Percentiles rank a stretch among this genome's conserved stretches.
phyloP scores from a whole-genome alignment of 768 basidiomycete species.

The Kwoniella sp. region DNA sequence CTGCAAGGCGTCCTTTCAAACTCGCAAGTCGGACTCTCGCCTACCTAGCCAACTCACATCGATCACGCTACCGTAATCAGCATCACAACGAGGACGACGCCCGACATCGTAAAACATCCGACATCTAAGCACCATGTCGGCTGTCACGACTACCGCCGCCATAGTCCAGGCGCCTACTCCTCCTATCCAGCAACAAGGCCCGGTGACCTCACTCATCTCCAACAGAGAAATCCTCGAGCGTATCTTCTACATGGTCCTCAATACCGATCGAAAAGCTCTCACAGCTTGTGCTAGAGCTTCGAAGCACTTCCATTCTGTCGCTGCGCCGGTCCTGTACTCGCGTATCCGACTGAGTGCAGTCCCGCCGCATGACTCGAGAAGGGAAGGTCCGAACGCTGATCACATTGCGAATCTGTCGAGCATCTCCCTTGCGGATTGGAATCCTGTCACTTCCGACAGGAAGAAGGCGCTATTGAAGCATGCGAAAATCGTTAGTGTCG shows the following conservation, averaged over 20 bases:
- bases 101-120: too few species aligned
- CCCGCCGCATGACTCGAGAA: neutral
- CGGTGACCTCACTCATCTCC: too few species aligned
- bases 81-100: too few species aligned
- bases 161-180: too few species aligned
- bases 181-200: too few species aligned
- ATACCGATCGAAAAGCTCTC: neutral
- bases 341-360: neutral
- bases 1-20: too few species aligned
- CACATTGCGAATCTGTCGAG: neutral
- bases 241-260: neutral
- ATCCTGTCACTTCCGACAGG: neutral
- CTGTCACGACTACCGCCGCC: too few species aligned
- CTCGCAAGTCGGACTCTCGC: too few species aligned
- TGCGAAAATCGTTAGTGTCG: neutral
- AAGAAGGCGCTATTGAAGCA: neutral
- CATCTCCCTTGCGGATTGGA: neutral
- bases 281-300: neutral
- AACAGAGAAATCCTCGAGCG: neutral
- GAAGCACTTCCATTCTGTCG: neutral
- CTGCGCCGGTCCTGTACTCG: neutral
- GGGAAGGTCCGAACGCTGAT: neutral
- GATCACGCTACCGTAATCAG: too few species aligned
- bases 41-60: too few species aligned
- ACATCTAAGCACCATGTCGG: too few species aligned